phyloP scores from a whole-genome alignment of 257 asterid genomes.

The Solanum peruvianum region DNA sequence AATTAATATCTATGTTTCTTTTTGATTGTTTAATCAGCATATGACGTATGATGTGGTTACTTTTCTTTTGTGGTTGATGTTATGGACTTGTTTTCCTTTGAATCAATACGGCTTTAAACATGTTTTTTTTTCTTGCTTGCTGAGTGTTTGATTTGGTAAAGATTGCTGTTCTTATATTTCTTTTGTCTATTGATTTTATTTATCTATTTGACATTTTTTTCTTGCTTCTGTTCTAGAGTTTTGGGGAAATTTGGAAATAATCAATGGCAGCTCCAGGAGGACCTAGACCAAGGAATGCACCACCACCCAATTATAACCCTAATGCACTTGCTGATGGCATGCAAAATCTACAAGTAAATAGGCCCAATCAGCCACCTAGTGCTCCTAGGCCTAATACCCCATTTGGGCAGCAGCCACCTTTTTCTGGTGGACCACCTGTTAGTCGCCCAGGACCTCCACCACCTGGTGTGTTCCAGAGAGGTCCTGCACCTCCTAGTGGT shows the following conservation, averaged over 20 bases:
- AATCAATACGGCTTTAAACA: not conserved
- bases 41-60: not conserved
- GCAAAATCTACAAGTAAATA: conserved; percentile 71
- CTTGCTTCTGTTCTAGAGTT: not conserved
- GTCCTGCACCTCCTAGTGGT: conserved; percentile 37
- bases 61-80: not conserved
- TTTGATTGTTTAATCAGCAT: not conserved
- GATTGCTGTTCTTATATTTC: not conserved
- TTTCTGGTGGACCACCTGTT: conserved; percentile 28
- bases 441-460: conserved; percentile 74
- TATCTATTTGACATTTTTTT: not conserved
- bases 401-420: conserved; percentile 72
- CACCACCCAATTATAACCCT: conserved; percentile 68
- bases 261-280: conserved; percentile 90
- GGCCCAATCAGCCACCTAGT: conserved; percentile 55
- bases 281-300: conserved; percentile 76
- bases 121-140: not conserved
- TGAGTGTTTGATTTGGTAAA: not conserved
- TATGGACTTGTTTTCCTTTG: not conserved
- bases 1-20: not conserved
- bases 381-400: conserved; percentile 69
- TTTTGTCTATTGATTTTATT: not conserved
- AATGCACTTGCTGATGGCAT: conserved; percentile 63
- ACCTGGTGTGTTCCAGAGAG: conserved; percentile 61
- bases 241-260: conserved; percentile 10